Percentiles rank a stretch among this genome's conserved stretches.
Evolutionary conservation across 2,329 filamentous ascomycete genomes (phyloP).

Genomic region (Metarhizium brunneum): DNA sequence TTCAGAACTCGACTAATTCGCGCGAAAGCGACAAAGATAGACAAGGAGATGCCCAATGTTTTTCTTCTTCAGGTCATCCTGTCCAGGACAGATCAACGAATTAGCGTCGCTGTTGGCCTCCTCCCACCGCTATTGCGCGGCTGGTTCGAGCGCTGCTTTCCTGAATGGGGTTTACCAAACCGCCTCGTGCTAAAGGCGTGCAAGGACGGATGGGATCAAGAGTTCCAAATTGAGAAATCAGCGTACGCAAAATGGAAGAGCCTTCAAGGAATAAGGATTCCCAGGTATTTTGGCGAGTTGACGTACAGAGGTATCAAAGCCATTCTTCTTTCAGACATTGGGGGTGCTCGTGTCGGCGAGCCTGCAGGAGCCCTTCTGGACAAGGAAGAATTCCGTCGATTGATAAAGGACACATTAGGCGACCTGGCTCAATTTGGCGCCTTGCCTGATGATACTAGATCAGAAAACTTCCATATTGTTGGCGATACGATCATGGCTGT

Average conservation of each 20-base stretch:
- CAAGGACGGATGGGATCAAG: slow-evolving; percentile 16
- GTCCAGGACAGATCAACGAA: neutral
- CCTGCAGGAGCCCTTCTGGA: slow-evolving; percentile 12
- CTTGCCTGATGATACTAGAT: neutral
- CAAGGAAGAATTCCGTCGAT: neutral
- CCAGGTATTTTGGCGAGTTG: slow-evolving; percentile 11
- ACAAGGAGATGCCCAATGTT: slow-evolving; percentile 11
- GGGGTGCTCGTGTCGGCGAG: slow-evolving; percentile 3
- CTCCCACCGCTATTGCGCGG: slow-evolving; percentile 6
- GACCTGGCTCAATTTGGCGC: neutral
- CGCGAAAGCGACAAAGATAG: neutral
- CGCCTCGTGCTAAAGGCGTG: slow-evolving; percentile 12
- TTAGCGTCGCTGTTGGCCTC: slow-evolving; percentile 3
- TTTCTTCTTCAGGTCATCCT: slow-evolving; percentile 5
- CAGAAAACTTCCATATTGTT: neutral
- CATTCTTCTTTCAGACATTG: slow-evolving; percentile 16
- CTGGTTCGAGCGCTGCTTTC: slow-evolving; percentile 6
- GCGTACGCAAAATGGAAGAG: slow-evolving; percentile 12
- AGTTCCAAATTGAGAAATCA: slow-evolving; percentile 15
- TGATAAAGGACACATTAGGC: neutral
- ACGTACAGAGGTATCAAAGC: slow-evolving; percentile 11
- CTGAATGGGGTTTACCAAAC: slow-evolving; percentile 10
- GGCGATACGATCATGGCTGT: neutral
- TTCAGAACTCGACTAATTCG: neutral
- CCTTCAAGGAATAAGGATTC: slow-evolving; percentile 15